phyloP scores from a whole-genome alignment of 1,139 yeast genomes.

The Lodderomyces theae region DNA sequence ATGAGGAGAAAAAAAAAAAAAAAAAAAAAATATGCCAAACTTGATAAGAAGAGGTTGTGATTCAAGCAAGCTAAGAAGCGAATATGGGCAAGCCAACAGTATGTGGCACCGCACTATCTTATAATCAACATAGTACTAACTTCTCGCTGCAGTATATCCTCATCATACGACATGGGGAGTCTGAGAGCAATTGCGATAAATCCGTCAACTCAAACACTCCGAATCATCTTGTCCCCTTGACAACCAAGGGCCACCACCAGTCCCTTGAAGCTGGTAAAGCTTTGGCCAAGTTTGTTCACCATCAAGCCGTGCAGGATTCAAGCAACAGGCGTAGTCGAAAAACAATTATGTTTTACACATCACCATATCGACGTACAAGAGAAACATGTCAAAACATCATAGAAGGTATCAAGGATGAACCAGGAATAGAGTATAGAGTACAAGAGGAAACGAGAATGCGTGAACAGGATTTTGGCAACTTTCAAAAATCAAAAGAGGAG shows the following conservation, averaged over 20 bases:
- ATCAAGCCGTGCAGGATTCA: constrained; percentile 34
- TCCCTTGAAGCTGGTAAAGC: constrained; percentile 68
- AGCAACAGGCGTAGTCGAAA: constrained; percentile 20
- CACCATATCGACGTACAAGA: constrained; percentile 79
- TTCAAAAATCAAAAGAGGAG: constrained; percentile 72
- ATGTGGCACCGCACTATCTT: background rate
- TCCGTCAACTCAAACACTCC: constrained; percentile 72
- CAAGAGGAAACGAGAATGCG: constrained; percentile 87
- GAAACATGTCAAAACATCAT: constrained; percentile 74
- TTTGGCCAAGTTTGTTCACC: constrained; percentile 49
- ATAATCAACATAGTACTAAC: background rate
- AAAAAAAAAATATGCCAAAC: background rate
- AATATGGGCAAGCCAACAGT: constrained; percentile 4
- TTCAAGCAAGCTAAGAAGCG: background rate
- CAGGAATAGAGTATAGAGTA: constrained; percentile 50
- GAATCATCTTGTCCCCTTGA: constrained; percentile 73
- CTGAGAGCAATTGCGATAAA: constrained; percentile 84
- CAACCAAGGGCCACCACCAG: constrained; percentile 64
- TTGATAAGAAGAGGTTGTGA: too few relatives aligned
- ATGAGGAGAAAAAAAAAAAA: background rate
- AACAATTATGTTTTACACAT: constrained; percentile 63
- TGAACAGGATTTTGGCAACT: constrained; percentile 93
- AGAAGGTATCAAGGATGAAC: constrained; percentile 53
- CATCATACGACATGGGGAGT: constrained; percentile 85
- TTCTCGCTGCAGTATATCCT: constrained; percentile 52